Evolutionary conservation across 2,329 filamentous ascomycete species (phyloP), one percentile per base, ranked within the genome.

Genomic region (Colletotrichum incanum): DNA sequence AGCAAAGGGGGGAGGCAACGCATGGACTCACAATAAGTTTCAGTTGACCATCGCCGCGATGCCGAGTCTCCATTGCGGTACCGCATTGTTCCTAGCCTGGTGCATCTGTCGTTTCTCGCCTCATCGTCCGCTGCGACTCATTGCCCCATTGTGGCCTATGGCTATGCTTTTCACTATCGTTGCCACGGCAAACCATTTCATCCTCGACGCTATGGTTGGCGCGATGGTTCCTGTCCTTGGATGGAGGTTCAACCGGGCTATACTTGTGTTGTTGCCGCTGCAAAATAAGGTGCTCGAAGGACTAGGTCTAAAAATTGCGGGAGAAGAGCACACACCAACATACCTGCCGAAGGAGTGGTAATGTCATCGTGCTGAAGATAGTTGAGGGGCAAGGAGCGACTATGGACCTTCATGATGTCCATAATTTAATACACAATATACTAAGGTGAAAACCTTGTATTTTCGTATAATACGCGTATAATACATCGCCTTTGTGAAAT

Each of bases 1-100:
- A 59, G 49, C 76, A 68, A 16, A 78, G 71, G 49, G 77, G 67
- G 64, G 75, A 1, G 75, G 73, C 11, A 81, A 76, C 49, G 77
- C 76, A 1, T 86, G 84, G 85, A 85, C 81, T 23, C 79, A 85
- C 65, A 87, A 86, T 73, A 79, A 79, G 26, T 86, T 84, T 67
- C 84, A 85, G 74, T 76, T 86, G 14, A 86, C 84, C 9, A 85
- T 86, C 70, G 85, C 85, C 0, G 85, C 85, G 34, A 87, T 87
- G 85, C 85, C 85, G 1, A 85, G 82, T 23, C 76, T 87, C 18
- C 85, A 87, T 73, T 87, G 86, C 72, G 85, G 85, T 39, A 84
- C 81, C 0, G 76, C 82, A 0, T 75, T 82, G 2, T 82, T 82
- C 67, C 76, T 84, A 16, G 80, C 79, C 2, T 76, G 81, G 7